phyloP scores from a whole-genome alignment of 352 stramenopile species.

The Phytopythium oedochilum region DNA sequence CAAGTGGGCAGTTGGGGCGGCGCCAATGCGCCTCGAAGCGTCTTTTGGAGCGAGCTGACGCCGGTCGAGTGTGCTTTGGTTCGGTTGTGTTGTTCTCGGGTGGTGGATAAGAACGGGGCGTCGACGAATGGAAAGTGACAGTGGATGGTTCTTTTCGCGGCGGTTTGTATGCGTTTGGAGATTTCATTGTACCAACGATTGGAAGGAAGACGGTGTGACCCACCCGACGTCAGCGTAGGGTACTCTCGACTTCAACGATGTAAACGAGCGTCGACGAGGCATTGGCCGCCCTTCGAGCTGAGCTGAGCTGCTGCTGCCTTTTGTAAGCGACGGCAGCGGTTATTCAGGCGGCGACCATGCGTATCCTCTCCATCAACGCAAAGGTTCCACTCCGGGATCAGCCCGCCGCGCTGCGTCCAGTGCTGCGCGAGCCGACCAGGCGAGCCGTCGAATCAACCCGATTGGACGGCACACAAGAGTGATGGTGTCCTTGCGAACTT shows the following conservation, averaged over 20 bases:
- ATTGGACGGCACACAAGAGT: not conserved
- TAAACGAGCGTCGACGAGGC: too few relatives aligned
- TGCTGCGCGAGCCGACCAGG: not conserved
- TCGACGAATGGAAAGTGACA: not conserved
- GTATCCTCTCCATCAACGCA: too few relatives aligned
- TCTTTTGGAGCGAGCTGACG: conserved; percentile 3
- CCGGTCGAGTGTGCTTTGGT: not conserved
- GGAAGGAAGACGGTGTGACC: not conserved
- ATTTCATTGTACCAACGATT: not conserved
- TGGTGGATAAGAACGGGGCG: not conserved
- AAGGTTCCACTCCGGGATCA: too few relatives aligned
- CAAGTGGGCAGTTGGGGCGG: not conserved
- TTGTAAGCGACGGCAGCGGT: too few relatives aligned
- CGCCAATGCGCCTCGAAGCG: too few relatives aligned
- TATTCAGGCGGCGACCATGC: too few relatives aligned
- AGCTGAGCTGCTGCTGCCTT: too few relatives aligned
- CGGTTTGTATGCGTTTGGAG: not conserved
- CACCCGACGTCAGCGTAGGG: not conserved
- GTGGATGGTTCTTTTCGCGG: not conserved
- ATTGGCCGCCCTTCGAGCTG: too few relatives aligned
- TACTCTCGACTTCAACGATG: not conserved
- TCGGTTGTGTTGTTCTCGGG: not conserved
- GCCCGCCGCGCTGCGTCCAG: not conserved
- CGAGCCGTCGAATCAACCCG: not conserved
- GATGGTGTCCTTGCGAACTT: not conserved